These are phyloP conservation scores for Discostella stelligera DNA, from an alignment of 352 stramenopile species.

Conservation along the genomic window DNA sequence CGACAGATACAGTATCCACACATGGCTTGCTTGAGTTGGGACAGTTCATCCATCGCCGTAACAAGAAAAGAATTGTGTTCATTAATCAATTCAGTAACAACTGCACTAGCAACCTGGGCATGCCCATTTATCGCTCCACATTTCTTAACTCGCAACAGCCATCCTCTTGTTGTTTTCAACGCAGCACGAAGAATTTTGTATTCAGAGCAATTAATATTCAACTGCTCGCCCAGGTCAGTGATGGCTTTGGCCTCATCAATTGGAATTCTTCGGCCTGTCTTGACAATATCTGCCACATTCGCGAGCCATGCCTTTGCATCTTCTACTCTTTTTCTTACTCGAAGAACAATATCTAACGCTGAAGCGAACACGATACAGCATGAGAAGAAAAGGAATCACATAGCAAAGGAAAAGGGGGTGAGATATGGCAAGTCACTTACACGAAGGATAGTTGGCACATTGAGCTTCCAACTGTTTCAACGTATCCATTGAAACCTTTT, in stretches of 20 bases:
- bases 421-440: conserved; percentile 42
- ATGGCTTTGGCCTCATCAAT: conserved; percentile 65
- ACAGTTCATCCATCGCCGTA: conserved; percentile 67
- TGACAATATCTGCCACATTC: conserved; percentile 40
- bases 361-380: conserved; percentile 5
- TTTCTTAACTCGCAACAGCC: conserved; percentile 69
- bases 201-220: conserved; percentile 55
- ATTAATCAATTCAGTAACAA: conserved; percentile 64
- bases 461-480: conserved; percentile 58
- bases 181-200: conserved; percentile 61
- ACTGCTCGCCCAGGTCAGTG: conserved; percentile 59
- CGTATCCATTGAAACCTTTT: conserved; percentile 62
- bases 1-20: conserved; percentile 87
- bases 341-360: conserved; percentile 66
- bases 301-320: conserved; percentile 54
- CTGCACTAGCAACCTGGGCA: conserved; percentile 35
- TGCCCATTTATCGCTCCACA: conserved; percentile 56
- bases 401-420: not conserved
- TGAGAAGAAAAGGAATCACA: not conserved
- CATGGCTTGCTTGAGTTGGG: conserved; percentile 87
- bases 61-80: conserved; percentile 75
- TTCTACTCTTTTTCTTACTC: conserved; percentile 51
- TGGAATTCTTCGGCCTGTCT: conserved; percentile 56
- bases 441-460: conserved; percentile 58
- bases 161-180: conserved; percentile 52